Percentiles rank a stretch among this genome's conserved stretches.
Conservation (phyloP, 169 alveolate species). For the Toxoplasma gondii region DNA sequence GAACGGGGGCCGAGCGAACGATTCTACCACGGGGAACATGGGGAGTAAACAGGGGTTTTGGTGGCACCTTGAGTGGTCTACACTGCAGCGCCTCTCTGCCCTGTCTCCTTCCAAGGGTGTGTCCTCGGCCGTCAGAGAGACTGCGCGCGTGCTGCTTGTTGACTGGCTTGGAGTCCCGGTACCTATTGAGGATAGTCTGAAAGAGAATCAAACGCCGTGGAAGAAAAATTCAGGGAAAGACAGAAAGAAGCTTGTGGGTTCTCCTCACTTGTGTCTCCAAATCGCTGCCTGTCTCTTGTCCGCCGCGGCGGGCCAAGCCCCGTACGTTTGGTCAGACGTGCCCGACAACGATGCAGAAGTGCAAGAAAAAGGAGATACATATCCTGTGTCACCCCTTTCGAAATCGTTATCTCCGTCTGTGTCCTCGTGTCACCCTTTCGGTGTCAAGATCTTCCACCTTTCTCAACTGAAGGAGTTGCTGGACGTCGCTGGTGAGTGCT, state of each 20-base stretch:
- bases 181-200: not conserved
- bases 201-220: not conserved
- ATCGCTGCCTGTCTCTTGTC: conserved; percentile 21
- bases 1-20: not conserved
- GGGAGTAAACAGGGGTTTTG: not conserved
- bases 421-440: not conserved
- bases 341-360: not conserved
- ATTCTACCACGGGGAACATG: not conserved
- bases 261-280: not conserved
- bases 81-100: not conserved
- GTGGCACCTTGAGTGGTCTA: not conserved
- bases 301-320: not conserved
- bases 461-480: conserved; percentile 45
- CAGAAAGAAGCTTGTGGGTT: not conserved
- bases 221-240: not conserved
- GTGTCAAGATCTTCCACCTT: not conserved
- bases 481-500: conserved; percentile 53
- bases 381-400: not conserved
- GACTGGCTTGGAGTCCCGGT: not conserved
- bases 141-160: not conserved
- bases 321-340: not conserved
- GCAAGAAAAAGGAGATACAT: not conserved
- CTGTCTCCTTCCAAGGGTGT: not conserved
- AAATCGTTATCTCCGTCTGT: conserved; percentile 2
- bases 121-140: not conserved